Evolutionary conservation across 1,139 yeast genomes (phyloP), one percentile per base, ranked within the genome.

Genomic region (Diutina scorzettiae): DNA sequence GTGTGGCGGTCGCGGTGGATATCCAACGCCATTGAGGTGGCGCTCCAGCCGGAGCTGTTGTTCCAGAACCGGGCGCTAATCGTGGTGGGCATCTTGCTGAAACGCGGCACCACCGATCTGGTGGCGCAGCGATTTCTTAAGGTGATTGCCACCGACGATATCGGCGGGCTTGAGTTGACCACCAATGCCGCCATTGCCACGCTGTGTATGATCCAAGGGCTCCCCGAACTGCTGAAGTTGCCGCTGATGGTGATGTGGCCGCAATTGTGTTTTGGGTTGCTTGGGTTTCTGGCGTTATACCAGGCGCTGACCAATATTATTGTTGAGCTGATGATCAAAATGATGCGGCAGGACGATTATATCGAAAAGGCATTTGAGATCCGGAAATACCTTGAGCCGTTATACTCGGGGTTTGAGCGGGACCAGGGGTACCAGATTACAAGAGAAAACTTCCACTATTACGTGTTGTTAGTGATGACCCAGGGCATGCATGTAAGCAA

Each of bases 1-100:
- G 66, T 70, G 33, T 82, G 91, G 85, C 66, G 77, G 49, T 64
- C 80, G 7, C 70, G 83, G 45, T 84, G 91, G 86, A 70, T 77
- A 48, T 69, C 82, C 25, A 73, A 77, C 51, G 75, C 81, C 1
- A 64, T 81, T 51, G 78, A 76, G 48, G 73, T 82, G 18, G 83
- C 87, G 1, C 79, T 81, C 51, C 67, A 71, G 40, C 59, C 64
- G 12, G 69, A 70, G 27, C 76, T 89, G 0, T 71, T 79, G 21
- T 67, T 85, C 44, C 89, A 85, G 53, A 75, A 78, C 7, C 67
- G 95, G 44, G 86, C 93, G 0, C 64, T 83, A 44, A 64, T 85
- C 49, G 71, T 84, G 5, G 69, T 83, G 25, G 95, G 95, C 31
- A 76, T 81, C 39, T 58, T 85, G 37, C 72, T 86, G 0, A 76